Evolutionary conservation across 192 early-diverging fungal species (phyloP).

Genomic region (Chytriomyces sp.): DNA sequence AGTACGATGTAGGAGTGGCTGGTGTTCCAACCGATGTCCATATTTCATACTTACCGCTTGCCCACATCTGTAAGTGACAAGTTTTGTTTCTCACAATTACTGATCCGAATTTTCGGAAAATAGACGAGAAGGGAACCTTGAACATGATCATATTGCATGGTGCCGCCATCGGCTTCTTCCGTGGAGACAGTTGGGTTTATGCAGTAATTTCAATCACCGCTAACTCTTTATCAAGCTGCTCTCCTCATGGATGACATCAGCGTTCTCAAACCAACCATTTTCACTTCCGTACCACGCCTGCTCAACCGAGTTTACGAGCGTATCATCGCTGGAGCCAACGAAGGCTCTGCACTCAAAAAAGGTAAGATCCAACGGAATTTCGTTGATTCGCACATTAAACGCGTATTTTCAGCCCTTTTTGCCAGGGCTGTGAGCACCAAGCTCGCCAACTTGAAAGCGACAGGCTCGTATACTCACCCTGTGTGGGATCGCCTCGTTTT

Average conservation of each 20-base stretch:
- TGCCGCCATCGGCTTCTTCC: slow-evolving; percentile 71
- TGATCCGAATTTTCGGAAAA: slow-evolving; percentile 25
- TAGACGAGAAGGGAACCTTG: slow-evolving; percentile 16
- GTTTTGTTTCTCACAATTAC: slow-evolving; percentile 11
- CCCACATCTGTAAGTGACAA: slow-evolving; percentile 90
- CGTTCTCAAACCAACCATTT: slow-evolving; percentile 81
- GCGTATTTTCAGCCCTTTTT: background rate
- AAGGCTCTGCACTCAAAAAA: slow-evolving; percentile 27
- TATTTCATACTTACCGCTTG: slow-evolving; percentile 75
- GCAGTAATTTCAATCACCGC: background rate
- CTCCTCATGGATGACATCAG: slow-evolving; percentile 84
- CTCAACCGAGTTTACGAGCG: slow-evolving; percentile 88
- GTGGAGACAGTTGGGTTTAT: slow-evolving; percentile 54
- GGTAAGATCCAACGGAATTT: background rate
- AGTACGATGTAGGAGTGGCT: slow-evolving; percentile 17
- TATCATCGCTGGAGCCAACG: slow-evolving; percentile 49
- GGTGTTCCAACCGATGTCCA: slow-evolving; percentile 33
- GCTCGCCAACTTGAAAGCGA: slow-evolving; percentile 60
- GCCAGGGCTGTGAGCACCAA: slow-evolving; percentile 7
- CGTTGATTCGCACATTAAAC: background rate
- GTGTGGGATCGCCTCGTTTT: slow-evolving; percentile 90
- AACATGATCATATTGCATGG: slow-evolving; percentile 57
- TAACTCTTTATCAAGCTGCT: slow-evolving; percentile 37
- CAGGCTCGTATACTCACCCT: slow-evolving; percentile 64
- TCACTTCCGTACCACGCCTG: slow-evolving; percentile 84